A percentile compares a stretch with the other conserved stretches of the same genome.
Conservation (phyloP, 768 basidiomycete species). For the Amanita rimosa region DNA sequence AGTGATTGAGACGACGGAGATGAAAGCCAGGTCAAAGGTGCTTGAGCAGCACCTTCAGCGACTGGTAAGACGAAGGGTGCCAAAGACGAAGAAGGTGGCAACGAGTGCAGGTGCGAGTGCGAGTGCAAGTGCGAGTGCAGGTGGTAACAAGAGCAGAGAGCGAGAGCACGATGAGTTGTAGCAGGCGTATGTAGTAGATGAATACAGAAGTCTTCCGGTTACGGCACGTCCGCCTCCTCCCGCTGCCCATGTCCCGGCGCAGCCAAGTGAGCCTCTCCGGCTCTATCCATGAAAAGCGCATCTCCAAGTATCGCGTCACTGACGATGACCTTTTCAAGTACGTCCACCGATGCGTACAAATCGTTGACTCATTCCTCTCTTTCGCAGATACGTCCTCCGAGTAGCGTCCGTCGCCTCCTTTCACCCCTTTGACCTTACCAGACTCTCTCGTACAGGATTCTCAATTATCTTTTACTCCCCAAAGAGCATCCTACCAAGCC, state of each 20-base stretch:
- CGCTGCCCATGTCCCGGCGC: conserved; percentile 51
- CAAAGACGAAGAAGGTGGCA: conserved; percentile 48
- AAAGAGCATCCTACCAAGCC: conserved; percentile 31
- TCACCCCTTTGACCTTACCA: conserved; percentile 8
- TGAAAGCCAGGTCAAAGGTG: conserved; percentile 73
- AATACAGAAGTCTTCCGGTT: not conserved
- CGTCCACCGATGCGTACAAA: conserved; percentile 11
- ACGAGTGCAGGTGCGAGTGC: conserved; percentile 8
- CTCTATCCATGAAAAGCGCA: conserved; percentile 55
- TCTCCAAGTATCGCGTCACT: conserved; percentile 66
- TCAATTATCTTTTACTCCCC: conserved; percentile 60
- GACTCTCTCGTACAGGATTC: conserved; percentile 33
- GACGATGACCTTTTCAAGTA: conserved; percentile 81
- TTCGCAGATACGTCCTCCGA: conserved; percentile 62
- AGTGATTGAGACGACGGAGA: conserved; percentile 75
- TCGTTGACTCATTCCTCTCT: conserved; percentile 5
- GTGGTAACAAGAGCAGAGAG: not conserved
- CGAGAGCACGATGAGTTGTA: conserved; percentile 16
- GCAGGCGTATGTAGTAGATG: not conserved
- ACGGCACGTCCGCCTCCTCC: not conserved
- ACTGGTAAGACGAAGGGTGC: conserved; percentile 56
- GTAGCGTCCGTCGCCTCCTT: conserved; percentile 54
- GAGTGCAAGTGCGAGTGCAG: conserved; percentile 2
- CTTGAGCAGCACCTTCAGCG: conserved; percentile 67
- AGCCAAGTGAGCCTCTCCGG: conserved; percentile 46